Base-by-base conservation (phyloP, 1,284 basidiomycete genomes). In the Cutaneotrichosporon daszewskae region DNA sequence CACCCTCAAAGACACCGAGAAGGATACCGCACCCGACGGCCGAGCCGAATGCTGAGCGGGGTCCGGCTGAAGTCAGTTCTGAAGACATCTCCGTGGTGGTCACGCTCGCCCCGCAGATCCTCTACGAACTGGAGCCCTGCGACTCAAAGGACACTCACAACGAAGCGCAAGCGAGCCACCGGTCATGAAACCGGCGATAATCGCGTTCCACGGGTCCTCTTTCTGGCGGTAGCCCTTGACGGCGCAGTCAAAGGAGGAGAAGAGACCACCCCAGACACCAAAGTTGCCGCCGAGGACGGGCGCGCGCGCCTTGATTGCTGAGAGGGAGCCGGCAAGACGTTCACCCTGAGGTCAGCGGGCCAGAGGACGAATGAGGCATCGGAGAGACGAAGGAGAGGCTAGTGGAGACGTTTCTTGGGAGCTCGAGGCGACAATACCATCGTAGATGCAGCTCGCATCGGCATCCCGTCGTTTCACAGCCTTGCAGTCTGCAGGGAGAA, bases 141-240 rank as follows among this genome's bases (percentile, higher is more conserved):
- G 9, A 13, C 25, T 26, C 25, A 26, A 11, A 10, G 7, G 10
- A 31, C 28, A 83, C 87, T 74, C 71, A 95, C 92, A 87, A 73
- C 94, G 81, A 51, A 88, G 81, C 41, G 95, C 95, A 40, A 99
- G 73, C 68, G 87, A 94, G 45, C 94, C 94, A 72, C 95, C 95
- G 22, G 94, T 97, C 80, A 95, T 80, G 76, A 98, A 98, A 32
- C 95, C 94, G 35, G 94, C 90, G 45, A 95, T 86, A 64, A 99
- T 97, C 32, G 91, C 91, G 69, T 99, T 99, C 91, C 92, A 98
- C 40, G 92, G 87, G 72, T 99, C 95, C 73, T 99, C 95, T 72
- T 98, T 98, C 76, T 98, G 94, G 65, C 95, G 77, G 75, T 82
- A 87, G 10, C 91, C 91, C 73, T 98, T 97, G 54, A 98, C 87